Evolutionary conservation across 1,139 yeast species (phyloP).

Genomic region (Sugiyamaella xylanicola): DNA sequence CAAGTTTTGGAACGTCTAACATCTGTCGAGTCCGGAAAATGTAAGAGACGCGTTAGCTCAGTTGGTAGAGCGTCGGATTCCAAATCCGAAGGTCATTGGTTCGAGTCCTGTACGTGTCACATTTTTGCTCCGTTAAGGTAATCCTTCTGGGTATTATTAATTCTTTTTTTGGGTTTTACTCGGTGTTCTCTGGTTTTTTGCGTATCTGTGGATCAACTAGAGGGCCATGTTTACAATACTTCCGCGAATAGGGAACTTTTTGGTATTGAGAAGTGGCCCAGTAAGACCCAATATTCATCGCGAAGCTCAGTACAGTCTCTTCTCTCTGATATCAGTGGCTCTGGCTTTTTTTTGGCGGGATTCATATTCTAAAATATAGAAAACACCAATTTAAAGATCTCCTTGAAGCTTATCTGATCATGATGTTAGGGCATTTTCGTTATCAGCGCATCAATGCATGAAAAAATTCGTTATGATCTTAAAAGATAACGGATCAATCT

Average conservation of each 20-base stretch:
- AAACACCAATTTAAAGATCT: background rate
- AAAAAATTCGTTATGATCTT: constrained; percentile 7
- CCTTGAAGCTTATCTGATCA: background rate
- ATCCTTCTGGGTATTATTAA: too few relatives aligned
- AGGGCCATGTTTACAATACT: background rate
- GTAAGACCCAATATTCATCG: too few relatives aligned
- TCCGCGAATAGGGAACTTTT: background rate
- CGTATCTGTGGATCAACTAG: too few relatives aligned
- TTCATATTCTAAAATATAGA: too few relatives aligned
- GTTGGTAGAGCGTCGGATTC: constrained; percentile 90
- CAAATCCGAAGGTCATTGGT: constrained; percentile 79
- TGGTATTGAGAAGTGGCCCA: too few relatives aligned
- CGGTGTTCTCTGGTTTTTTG: too few relatives aligned
- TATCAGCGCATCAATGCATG: background rate
- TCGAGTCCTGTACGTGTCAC: constrained; percentile 72
- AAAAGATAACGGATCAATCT: constrained; percentile 10
- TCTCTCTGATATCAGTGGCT: too few relatives aligned
- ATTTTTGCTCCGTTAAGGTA: too few relatives aligned
- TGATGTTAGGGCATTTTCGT: constrained; percentile 1
- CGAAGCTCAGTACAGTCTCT: too few relatives aligned
- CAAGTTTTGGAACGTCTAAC: background rate
- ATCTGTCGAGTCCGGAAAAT: background rate
- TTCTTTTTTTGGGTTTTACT: too few relatives aligned
- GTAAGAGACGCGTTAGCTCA: constrained; percentile 77
- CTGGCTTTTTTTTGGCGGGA: too few relatives aligned